Evolutionary conservation across 1,284 basidiomycete species (phyloP), one percentile per base, ranked within the genome.

Genomic region (Inonotus hispidus): DNA sequence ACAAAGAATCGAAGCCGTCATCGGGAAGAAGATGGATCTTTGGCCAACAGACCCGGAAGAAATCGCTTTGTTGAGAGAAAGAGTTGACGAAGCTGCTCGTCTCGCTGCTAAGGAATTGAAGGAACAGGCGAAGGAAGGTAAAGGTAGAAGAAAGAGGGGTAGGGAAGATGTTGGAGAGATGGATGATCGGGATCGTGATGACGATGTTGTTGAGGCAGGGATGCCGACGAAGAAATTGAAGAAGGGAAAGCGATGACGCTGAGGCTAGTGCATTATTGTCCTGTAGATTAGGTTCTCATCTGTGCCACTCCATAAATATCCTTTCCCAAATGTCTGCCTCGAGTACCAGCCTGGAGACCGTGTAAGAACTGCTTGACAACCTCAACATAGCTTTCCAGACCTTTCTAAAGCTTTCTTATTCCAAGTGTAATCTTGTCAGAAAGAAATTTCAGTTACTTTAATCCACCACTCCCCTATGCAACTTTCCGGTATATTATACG

Each of bases 31-130:
- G 74, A 91, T 99, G 85, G 88, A 88, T 38, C 79, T 92, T 32
- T 99, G 94, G 81, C 87, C 93, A 2, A 90, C 89, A 1, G 94
- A 97, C 70, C 86, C 91, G 66, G 93, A 98, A 70, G 94, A 95
- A 66, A 85, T 98, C 14, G 89, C 91, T 53, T 76, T 98, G 35
- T 75, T 99, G 60, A 83, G 87, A 60, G 96, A 99, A 72, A 82
- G 95, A 0, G 96, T 97, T 14, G 87, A 90, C 23, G 93, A 98
- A 72, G 97, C 96, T 0, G 84, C 83, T 14, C 79, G 97, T 58
- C 78, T 93, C 39, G 95, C 96, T 2, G 84, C 86, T 47, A 82
- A 83, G 45, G 95, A 98, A 69, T 70, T 91, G 64, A 90, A 87
- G 70, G 82, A 90, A 70, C 81, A 85, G 71, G 77, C 78, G 58